Base-by-base conservation (phyloP, 202 grass and related monocot genomes). In the Zizania palustris region DNA sequence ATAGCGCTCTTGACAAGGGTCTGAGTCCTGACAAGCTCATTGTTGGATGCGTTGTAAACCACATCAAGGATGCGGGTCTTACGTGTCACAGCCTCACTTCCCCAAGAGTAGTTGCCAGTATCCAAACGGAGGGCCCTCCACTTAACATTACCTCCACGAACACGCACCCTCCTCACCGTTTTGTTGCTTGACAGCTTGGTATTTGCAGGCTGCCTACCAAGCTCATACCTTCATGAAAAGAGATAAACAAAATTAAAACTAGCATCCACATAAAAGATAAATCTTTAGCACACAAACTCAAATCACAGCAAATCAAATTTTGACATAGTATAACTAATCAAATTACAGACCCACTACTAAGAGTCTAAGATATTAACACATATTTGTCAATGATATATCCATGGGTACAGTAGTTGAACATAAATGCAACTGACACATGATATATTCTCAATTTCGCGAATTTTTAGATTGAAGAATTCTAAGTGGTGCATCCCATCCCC, bases 1-100 rank as follows among this genome's bases (percentile, higher is more conserved):
- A 97, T 93, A 28, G 93, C 90, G 0, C 81, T 97, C 83, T 97
- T 97, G 7, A 97, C 93, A n/a, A 97, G 90, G 37, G 93, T 97
- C 62, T 96, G 90, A 5, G 93, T 97, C 73, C 93, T 88, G 15
- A 97, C 93, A 54, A 97, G 93, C 77, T 97, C 93, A 75, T 93
- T 97, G 85, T 93, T 97, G 3, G 89, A 92, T 0, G 90, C 82
- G 54, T 97, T 93, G 73, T 97, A 97, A 11, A 93, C 93, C 44
- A 97, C 93, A 78, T 97, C 93, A 9, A 97, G 65, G 48, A 97
- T 57, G 82, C 93, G 85, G 53, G 93, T 85, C 83, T 93, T 97
- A 69, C 90, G 87, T 63, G 90, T 97, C 7, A 90, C 83, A 13
- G 90, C 85, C 76, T 97, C 90, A 51, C 93, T 97, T 49, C 93